Evolutionary conservation across 306 rosid species (phyloP).

Genomic region (Trifolium subterraneum): DNA sequence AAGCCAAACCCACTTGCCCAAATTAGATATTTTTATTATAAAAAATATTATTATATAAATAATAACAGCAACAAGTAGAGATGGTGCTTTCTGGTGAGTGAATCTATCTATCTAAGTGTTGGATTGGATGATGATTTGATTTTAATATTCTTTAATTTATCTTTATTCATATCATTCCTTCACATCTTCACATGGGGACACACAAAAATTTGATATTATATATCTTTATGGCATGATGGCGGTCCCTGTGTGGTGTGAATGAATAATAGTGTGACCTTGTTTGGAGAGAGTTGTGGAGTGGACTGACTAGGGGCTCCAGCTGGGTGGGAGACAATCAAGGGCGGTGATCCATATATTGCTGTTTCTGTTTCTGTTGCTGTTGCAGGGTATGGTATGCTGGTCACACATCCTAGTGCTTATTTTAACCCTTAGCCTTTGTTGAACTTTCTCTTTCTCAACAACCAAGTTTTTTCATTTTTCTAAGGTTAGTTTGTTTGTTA

Average conservation of each 20-base stretch:
- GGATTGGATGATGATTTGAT: constrained; percentile 18
- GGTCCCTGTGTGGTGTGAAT: constrained; percentile 51
- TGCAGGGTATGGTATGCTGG: constrained; percentile 29
- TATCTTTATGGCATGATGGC: constrained; percentile 45
- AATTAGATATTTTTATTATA: background rate
- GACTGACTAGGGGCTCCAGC: background rate
- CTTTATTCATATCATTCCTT: constrained; percentile 21
- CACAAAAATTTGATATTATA: constrained; percentile 37
- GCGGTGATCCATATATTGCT: constrained; percentile 48
- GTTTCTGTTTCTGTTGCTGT: background rate
- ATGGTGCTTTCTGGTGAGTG: background rate
- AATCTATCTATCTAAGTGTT: constrained; percentile 11
- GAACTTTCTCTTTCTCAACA: constrained; percentile 34
- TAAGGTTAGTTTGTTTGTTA: constrained; percentile 46
- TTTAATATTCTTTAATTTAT: constrained; percentile 12
- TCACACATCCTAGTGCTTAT: constrained; percentile 32
- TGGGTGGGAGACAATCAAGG: constrained; percentile 34
- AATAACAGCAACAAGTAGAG: background rate
- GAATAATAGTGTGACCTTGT: background rate
- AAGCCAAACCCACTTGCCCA: constrained; percentile 41
- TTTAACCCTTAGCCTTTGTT: constrained; percentile 42
- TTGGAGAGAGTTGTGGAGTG: constrained; percentile 30
- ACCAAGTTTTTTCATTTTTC: constrained; percentile 24
- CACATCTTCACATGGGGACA: constrained; percentile 44
- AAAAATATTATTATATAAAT: background rate